A percentile compares a stretch with the other conserved stretches of the same genome.
Conservation (phyloP, 768 basidiomycete genomes). For the Amanita pallidorosea region DNA sequence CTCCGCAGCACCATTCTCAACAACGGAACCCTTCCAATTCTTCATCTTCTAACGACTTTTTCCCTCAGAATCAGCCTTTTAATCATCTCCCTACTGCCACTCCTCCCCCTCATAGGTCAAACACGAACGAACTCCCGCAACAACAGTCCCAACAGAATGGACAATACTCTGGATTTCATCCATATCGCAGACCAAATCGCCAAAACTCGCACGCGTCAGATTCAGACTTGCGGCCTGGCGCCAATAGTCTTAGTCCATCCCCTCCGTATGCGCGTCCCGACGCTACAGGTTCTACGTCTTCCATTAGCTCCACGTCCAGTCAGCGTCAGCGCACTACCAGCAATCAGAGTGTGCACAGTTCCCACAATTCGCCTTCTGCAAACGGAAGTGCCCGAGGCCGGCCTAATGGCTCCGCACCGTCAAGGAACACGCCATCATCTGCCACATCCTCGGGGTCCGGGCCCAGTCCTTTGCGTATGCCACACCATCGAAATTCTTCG, state of each 20-base stretch:
- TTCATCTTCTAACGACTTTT: slow-evolving; percentile 40
- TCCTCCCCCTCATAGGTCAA: slow-evolving; percentile 47
- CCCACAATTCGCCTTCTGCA: slow-evolving; percentile 23
- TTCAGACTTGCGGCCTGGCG: slow-evolving; percentile 38
- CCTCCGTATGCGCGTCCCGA: slow-evolving; percentile 76
- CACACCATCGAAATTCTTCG: slow-evolving; percentile 31
- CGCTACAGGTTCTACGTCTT: slow-evolving; percentile 70
- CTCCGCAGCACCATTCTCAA: slow-evolving; percentile 28
- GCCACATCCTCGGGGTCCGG: slow-evolving; percentile 11
- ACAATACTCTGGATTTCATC: slow-evolving; percentile 60
- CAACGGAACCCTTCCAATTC: slow-evolving; percentile 32
- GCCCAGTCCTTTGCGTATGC: slow-evolving; percentile 22
- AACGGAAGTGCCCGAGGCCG: slow-evolving; percentile 26
- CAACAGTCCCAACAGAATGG: slow-evolving; percentile 25
- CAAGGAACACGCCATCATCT: slow-evolving; percentile 10
- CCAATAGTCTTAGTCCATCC: slow-evolving; percentile 34
- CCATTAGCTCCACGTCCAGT: slow-evolving; percentile 57
- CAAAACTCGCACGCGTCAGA: slow-evolving; percentile 28
- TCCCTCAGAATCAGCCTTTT: slow-evolving; percentile 45
- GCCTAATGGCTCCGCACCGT: slow-evolving; percentile 4
- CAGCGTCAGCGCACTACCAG: slow-evolving; percentile 62
- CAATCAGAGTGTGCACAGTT: slow-evolving; percentile 48
- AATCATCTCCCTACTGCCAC: slow-evolving; percentile 63
- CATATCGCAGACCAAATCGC: slow-evolving; percentile 64
- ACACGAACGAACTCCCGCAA: slow-evolving; percentile 27